These are phyloP conservation scores for Aquanectria penicillioides DNA, from an alignment of 2,329 filamentous ascomycete genomes.

Conservation along the genomic window DNA sequence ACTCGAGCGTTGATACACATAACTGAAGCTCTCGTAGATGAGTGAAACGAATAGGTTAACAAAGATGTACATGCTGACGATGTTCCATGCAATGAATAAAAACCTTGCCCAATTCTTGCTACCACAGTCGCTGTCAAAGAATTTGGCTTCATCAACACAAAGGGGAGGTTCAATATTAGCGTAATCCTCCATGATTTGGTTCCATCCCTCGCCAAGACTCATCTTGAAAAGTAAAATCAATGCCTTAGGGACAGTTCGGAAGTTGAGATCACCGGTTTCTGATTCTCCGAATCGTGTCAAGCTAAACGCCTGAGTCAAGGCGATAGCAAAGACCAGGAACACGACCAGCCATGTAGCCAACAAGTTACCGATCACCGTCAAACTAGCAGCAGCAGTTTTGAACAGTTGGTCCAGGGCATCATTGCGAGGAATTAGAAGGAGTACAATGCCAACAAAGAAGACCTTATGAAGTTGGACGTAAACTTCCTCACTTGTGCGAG, in stretches of 20 bases:
- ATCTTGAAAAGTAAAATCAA: slow-evolving; percentile 92
- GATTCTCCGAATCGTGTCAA: slow-evolving; percentile 84
- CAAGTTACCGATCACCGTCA: slow-evolving; percentile 89
- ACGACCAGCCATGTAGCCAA: slow-evolving; percentile 97
- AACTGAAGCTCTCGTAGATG: slow-evolving; percentile 99
- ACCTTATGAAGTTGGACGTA: slow-evolving; percentile 91
- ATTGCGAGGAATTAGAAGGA: slow-evolving; percentile 93
- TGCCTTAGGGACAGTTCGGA: slow-evolving; percentile 92
- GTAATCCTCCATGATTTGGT: slow-evolving; percentile 95
- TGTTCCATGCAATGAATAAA: slow-evolving; percentile 97
- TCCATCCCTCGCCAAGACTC: slow-evolving; percentile 97
- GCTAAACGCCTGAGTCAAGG: slow-evolving; percentile 94
- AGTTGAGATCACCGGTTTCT: slow-evolving; percentile 85
- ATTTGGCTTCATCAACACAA: slow-evolving; percentile 77
- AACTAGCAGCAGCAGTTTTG: slow-evolving; percentile 95
- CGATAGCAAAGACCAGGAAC: slow-evolving; percentile 96
- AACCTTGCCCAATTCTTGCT: slow-evolving; percentile 88
- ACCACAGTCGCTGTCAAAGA: slow-evolving; percentile 92
- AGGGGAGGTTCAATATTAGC: slow-evolving; percentile 81
- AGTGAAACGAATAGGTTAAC: slow-evolving; percentile 98
- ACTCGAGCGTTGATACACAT: slow-evolving; percentile 96
- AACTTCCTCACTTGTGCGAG: slow-evolving; percentile 64
- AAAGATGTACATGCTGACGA: slow-evolving; percentile 99
- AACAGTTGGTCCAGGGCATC: slow-evolving; percentile 98
- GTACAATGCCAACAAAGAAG: slow-evolving; percentile 88